These are phyloP conservation scores for Sisymbrium altissimum DNA, from an alignment of 345 rosid species.

Conservation along the genomic window DNA sequence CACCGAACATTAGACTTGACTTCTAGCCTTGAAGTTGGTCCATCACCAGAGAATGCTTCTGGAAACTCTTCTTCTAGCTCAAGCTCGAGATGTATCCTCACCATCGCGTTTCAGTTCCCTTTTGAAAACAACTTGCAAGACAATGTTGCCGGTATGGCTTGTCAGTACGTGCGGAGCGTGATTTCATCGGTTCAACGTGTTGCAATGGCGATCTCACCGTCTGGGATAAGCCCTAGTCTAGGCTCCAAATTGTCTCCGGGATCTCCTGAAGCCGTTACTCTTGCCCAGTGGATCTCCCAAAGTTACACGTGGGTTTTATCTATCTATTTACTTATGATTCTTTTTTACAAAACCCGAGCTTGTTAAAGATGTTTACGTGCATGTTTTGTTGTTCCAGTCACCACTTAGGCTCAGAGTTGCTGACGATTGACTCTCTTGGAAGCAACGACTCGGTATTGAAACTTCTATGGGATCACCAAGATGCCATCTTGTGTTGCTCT, in stretches of 20 bases:
- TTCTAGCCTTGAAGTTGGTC: conserved; percentile 90
- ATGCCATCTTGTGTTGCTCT: conserved; percentile 91
- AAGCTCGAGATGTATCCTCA: conserved; percentile 69
- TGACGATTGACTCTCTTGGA: conserved; percentile 52
- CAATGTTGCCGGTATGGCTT: conserved; percentile 91
- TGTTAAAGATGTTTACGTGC: not conserved
- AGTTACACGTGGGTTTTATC: conserved; percentile 59
- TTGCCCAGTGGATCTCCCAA: conserved; percentile 87
- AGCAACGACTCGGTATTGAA: conserved; percentile 61
- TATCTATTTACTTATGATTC: conserved; percentile 8
- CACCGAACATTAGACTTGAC: conserved; percentile 88
- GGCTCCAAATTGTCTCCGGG: conserved; percentile 77
- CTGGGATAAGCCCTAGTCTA: conserved; percentile 61
- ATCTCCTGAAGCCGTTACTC: conserved; percentile 92
- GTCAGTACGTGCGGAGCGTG: conserved; percentile 85
- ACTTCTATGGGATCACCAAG: conserved; percentile 83
- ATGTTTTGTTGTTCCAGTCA: conserved; percentile 40
- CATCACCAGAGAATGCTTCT: conserved; percentile 45
- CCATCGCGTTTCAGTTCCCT: conserved; percentile 98
- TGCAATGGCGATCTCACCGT: conserved; percentile 92
- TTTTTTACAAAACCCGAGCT: not conserved
- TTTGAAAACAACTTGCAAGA: conserved; percentile 85
- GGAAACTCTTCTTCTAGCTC: conserved; percentile 53
- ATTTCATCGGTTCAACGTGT: conserved; percentile 95
- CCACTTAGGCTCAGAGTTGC: conserved; percentile 68